Conservation (phyloP, 768 basidiomycete species). For the Mycena epipterygia region DNA sequence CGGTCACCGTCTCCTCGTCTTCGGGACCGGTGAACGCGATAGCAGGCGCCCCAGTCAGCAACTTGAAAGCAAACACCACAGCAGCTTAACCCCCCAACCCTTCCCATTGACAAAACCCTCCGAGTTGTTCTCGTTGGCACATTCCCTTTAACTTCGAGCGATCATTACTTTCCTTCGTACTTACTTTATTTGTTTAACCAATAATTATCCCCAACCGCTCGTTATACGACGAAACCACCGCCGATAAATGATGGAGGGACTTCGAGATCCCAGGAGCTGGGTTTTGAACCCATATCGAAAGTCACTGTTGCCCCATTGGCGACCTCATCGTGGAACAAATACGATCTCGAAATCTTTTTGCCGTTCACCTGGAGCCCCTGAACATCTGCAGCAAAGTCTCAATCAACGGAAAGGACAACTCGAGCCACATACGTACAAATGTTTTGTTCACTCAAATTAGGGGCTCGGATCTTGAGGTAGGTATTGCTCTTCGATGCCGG, state of each 20-base stretch:
- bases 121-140: too few relatives aligned
- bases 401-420: neutral
- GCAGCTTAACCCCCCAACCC: too few relatives aligned
- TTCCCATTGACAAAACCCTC: too few relatives aligned
- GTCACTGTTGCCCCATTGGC: neutral
- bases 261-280: conserved; percentile 1
- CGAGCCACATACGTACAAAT: neutral
- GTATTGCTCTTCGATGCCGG: conserved; percentile 7
- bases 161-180: too few relatives aligned
- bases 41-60: neutral
- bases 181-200: neutral
- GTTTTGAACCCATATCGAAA: neutral
- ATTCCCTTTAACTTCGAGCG: too few relatives aligned
- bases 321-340: conserved; percentile 3
- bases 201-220: neutral
- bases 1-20: neutral
- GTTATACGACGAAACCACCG: neutral
- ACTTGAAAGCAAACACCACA: too few relatives aligned
- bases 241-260: conserved; percentile 4
- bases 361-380: neutral
- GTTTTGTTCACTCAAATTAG: conserved; percentile 7
- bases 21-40: conserved; percentile 8
- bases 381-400: neutral
- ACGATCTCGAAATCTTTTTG: neutral
- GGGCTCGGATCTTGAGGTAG: conserved; percentile 11